Evolutionary conservation across 2,329 filamentous ascomycete genomes (phyloP).

Genomic region (Xenoacremonium recifei): DNA sequence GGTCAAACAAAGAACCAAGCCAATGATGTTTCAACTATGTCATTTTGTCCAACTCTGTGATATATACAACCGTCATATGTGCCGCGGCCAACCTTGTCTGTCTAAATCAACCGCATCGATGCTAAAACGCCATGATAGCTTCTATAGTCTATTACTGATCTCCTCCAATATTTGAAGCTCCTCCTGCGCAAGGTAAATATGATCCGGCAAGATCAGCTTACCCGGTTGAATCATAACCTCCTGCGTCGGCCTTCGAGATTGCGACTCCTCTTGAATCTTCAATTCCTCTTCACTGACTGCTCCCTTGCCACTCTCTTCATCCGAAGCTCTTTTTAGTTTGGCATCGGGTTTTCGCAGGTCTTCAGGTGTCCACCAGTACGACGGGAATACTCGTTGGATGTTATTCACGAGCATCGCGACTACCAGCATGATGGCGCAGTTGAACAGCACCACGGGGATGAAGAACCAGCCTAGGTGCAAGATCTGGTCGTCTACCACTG

Average conservation of each 20-base stretch:
- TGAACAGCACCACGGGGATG: constrained; percentile 61
- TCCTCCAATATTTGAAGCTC: constrained; percentile 35
- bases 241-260: not conserved
- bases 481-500: constrained; percentile 57
- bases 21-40: too few relatives aligned
- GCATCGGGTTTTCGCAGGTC: constrained; percentile 17
- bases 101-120: too few relatives aligned
- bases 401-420: constrained; percentile 69
- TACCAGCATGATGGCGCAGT: constrained; percentile 57
- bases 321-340: constrained; percentile 2
- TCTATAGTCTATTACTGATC: constrained; percentile 32
- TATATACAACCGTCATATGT: too few relatives aligned
- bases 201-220: constrained; percentile 31
- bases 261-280: not conserved
- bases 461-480: constrained; percentile 66
- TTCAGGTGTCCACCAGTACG: constrained; percentile 67
- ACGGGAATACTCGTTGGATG: constrained; percentile 62
- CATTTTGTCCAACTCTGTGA: too few relatives aligned
- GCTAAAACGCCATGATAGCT: too few relatives aligned
- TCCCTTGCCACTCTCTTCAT: constrained; percentile 17
- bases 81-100: too few relatives aligned
- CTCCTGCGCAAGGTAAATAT: constrained; percentile 37
- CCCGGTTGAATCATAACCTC: constrained; percentile 37
- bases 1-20: too few relatives aligned
- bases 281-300: constrained; percentile 10